Base-by-base conservation (phyloP, 352 stramenopile species). In the Phytopythium litorale region DNA sequence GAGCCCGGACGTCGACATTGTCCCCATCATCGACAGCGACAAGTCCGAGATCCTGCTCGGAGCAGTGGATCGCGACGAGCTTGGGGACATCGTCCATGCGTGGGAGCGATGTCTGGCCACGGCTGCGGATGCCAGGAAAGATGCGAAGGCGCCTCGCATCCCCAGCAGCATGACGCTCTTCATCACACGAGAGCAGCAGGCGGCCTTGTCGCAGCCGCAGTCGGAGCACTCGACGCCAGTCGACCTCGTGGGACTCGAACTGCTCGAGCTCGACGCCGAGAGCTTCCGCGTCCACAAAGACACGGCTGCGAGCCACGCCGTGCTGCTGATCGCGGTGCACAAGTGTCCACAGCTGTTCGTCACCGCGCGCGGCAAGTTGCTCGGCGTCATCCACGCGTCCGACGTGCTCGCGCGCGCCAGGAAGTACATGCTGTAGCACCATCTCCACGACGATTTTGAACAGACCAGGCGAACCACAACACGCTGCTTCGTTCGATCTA, bases 241-340 rank as follows among this genome's bases (percentile, higher is more conserved):
- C 15, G 84, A 93, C 50, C 70, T 93, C 40, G 73, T 93, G 6
- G 57, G 64, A 25, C 62, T 89, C 4, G 74, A 87, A 46, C 71
- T 91, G 12, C 52, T 93, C 18, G 77, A 66, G 21, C 68, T 93
- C 21, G 84, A 93, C 63, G 64, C 78, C 1, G 77, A 76, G 42
- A 84, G 82, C 60, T 89, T 89, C 56, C 80, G 88, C 56, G 84
- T 90, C 38, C 78, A 88, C 62, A 77, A 72, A 35, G 78, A 88
- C 30, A 86, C 80, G 21, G 87, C 72, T 48, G 81, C 80, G 51
- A 89, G 78, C 37, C 82, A 91, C 49, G 78, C 89, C 35, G 83
- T 93, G 16, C 59, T 93, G n/a, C 73, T 91, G 45, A 86, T 93
- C 50, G 88, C 84, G 43, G 78, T 91, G 40, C 80, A 93, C 70